Conservation (phyloP, 169 alveolate genomes). For the Cryptosporidium sp. region DNA sequence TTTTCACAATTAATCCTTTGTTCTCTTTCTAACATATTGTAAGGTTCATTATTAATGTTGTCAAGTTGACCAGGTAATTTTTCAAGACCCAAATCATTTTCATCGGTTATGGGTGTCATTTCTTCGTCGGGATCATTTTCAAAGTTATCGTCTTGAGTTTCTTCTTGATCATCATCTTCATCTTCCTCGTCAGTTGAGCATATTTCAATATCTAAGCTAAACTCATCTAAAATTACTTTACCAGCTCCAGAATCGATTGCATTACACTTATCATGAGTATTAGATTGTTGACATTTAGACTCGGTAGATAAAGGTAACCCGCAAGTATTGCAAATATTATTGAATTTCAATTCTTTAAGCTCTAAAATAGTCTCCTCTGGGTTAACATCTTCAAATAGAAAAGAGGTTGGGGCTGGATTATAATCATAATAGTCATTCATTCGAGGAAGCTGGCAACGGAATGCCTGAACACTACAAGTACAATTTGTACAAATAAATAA, state of each 20-base stretch:
- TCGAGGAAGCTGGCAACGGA: slow-evolving; percentile 57
- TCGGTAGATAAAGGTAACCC: slow-evolving; percentile 31
- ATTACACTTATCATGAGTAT: slow-evolving; percentile 26
- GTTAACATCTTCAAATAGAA: not conserved
- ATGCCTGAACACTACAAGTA: slow-evolving; percentile 30
- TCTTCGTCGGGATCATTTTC: not conserved
- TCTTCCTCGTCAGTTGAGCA: slow-evolving; percentile 57
- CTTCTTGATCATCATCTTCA: slow-evolving; percentile 17
- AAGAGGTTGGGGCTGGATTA: slow-evolving; percentile 38
- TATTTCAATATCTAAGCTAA: slow-evolving; percentile 31
- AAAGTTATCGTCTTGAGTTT: not conserved
- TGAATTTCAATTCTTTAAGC: not conserved
- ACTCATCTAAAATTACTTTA: slow-evolving; percentile 21
- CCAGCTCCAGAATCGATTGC: not conserved
- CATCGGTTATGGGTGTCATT: not conserved
- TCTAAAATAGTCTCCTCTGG: not conserved
- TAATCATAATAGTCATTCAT: slow-evolving; percentile 49
- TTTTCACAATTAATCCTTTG: not conserved
- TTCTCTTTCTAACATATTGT: not conserved
- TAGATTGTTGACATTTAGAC: not conserved
- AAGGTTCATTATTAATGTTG: not conserved
- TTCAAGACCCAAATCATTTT: not conserved
- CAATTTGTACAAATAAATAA: slow-evolving; percentile 59
- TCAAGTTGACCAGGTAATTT: not conserved
- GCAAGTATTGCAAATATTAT: slow-evolving; percentile 11